phyloP scores from a whole-genome alignment of 1,284 basidiomycete genomes.

The Trichosporon asahii region DNA sequence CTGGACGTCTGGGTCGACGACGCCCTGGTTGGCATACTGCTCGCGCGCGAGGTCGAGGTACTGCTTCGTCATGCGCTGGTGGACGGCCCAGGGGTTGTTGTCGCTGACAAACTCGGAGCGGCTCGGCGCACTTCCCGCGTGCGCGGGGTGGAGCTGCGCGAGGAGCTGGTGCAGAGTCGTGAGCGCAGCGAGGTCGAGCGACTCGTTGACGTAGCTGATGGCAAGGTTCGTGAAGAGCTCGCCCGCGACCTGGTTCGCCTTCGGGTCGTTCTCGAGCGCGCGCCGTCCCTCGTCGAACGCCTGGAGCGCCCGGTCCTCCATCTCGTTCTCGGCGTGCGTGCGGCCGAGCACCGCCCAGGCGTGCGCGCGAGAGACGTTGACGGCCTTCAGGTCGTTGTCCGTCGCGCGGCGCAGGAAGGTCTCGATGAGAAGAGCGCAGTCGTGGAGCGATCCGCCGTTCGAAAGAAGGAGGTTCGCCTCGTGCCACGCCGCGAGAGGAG shows the following conservation, averaged over 20 bases:
- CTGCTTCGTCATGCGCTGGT: slow-evolving; percentile 73
- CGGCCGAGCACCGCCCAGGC: slow-evolving; percentile 93
- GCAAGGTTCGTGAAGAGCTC: slow-evolving; percentile 89
- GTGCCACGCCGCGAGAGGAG: slow-evolving; percentile 29
- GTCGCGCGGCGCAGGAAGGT: slow-evolving; percentile 64
- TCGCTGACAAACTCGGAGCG: slow-evolving; percentile 27
- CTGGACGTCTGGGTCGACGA: slow-evolving; percentile 87
- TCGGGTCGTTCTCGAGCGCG: slow-evolving; percentile 65
- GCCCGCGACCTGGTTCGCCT: slow-evolving; percentile 63
- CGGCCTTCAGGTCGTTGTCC: slow-evolving; percentile 25
- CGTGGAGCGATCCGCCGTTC: slow-evolving; percentile 75
- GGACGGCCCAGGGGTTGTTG: slow-evolving; percentile 77
- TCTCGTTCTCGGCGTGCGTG: slow-evolving; percentile 92
- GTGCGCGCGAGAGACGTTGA: slow-evolving; percentile 61
- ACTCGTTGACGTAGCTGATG: slow-evolving; percentile 96
- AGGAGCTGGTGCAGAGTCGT: slow-evolving; percentile 86
- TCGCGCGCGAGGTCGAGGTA: slow-evolving; percentile 81
- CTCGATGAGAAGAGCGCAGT: slow-evolving; percentile 78
- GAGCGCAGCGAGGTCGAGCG: slow-evolving; percentile 82
- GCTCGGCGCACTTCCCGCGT: slow-evolving; percentile 49
- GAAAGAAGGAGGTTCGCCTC: slow-evolving; percentile 58
- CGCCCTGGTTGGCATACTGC: slow-evolving; percentile 64
- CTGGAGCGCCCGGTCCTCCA: slow-evolving; percentile 57
- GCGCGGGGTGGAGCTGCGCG: slow-evolving; percentile 67
- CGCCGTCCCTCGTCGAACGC: slow-evolving; percentile 66